Percentiles rank a stretch among this genome's conserved stretches.
Conservation (phyloP, 139 green algal species). For the Coccomyxa sp. region DNA sequence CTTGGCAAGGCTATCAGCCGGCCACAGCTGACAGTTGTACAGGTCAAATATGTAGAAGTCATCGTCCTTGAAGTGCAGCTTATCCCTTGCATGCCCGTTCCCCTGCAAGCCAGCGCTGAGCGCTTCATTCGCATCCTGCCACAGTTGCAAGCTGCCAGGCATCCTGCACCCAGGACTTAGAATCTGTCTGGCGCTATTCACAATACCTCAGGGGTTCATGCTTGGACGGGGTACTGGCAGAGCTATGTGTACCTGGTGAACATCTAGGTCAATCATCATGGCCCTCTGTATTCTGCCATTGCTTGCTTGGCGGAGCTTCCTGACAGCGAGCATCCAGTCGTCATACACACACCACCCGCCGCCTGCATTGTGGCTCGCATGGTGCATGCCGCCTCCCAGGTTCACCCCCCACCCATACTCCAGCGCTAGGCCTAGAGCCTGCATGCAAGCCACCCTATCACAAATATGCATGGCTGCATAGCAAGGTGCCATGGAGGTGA, state of each 20-base stretch:
- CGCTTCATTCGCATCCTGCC: not conserved
- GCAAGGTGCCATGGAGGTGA: not conserved
- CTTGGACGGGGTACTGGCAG: too few relatives aligned
- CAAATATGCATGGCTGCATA: not conserved
- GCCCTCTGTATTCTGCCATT: slow-evolving; percentile 28
- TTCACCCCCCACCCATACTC: slow-evolving; percentile 76
- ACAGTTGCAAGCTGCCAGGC: too few relatives aligned
- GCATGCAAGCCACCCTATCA: not conserved
- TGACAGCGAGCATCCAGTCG: slow-evolving; percentile 59
- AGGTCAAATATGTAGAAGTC: slow-evolving; percentile 61
- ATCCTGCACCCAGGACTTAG: too few relatives aligned
- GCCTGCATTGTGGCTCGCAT: slow-evolving; percentile 2
- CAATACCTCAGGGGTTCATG: not conserved
- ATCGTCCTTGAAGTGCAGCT: slow-evolving; percentile 54
- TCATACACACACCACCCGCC: slow-evolving; percentile 60
- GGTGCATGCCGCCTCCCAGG: slow-evolving; percentile 67
- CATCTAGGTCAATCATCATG: slow-evolving; percentile 74
- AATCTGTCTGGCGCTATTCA: not conserved
- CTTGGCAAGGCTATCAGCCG: slow-evolving; percentile 15
- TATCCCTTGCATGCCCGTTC: slow-evolving; percentile 56
- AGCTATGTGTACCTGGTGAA: slow-evolving; percentile 52
- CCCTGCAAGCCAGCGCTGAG: slow-evolving; percentile 19
- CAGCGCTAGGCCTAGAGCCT: slow-evolving; percentile 58
- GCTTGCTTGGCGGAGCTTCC: slow-evolving; percentile 26
- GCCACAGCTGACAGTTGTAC: slow-evolving; percentile 47